Evolutionary conservation across 192 early-diverging fungal species (phyloP), one percentile per base, ranked within the genome.

Genomic region (Mortierella antarctica): DNA sequence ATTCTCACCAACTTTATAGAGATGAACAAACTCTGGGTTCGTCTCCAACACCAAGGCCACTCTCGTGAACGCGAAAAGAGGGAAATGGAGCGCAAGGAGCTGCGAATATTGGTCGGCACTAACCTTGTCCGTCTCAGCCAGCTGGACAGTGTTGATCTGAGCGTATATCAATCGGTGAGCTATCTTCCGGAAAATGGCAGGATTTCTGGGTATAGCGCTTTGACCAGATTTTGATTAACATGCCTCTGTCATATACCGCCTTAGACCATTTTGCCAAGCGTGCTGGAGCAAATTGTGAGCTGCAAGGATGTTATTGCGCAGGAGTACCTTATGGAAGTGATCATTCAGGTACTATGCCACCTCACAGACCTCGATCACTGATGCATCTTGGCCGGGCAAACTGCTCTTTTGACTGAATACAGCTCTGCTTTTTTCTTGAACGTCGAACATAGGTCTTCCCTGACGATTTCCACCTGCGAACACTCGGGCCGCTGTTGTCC

Each of bases 21-120:
- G 87, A 99, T 98, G 97, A 99, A 99, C 87, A 99, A 99, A 86
- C 89, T 99, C 20, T 99, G 98, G 98, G 98, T 99, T 12, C 94
- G 98, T 2, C 82, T 99, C 71, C 98, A 99, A 83, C 94, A 97
- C 83, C 96, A 98, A 79, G 98, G 98, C 31, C 91, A 95, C 78
- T 94, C 92, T 50, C 85, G 95, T 7, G 98, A 99, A 79, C 91
- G 95, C 20, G 96, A 98, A 82, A 95, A 95, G 83, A 86, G 98
- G 41, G 98, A 99, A 80, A 89, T 92, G 62, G 98, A 99, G 91
- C 91, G 98, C 31, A 92, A 94, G 69, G 98, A 99, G 56, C 85
- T 99, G 58, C 89, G 93, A 67, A 94, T 97, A 68, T 87, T 99
- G 49, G 96, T 99, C n/a, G 98, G 98, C 8, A 94, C 94, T 13